Conservation (phyloP, 108 stramenopile species). For the Bacterosira constricta region DNA sequence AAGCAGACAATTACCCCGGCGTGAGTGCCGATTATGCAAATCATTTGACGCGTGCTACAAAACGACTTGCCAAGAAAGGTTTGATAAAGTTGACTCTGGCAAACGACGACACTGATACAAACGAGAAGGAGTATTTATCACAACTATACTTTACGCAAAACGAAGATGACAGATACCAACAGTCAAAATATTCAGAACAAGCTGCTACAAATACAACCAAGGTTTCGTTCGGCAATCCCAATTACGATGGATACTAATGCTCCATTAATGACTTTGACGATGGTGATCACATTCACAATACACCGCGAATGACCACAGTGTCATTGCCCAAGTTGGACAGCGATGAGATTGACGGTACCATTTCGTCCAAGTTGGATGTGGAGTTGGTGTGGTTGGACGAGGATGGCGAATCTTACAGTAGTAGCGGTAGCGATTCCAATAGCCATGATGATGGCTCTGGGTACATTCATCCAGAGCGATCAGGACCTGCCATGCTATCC, state of each 20-base stretch:
- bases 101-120: not conserved
- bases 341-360: conserved; percentile 15
- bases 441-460: not conserved
- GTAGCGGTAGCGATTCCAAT: not conserved
- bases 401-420: not conserved
- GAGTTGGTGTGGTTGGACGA: conserved; percentile 8
- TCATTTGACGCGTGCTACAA: not conserved
- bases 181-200: not conserved
- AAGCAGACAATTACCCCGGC: not conserved
- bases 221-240: conserved; percentile 23
- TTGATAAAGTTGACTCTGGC: not conserved
- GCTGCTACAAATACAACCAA: conserved; percentile 16
- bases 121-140: not conserved
- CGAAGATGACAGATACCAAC: not conserved
- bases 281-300: conserved; percentile 8
- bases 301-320: conserved; percentile 7
- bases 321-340: not conserved
- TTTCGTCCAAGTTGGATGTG: conserved; percentile 10
- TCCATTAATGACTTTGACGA: conserved; percentile 5
- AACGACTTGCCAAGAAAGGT: not conserved
- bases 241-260: conserved; percentile 24
- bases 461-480: conserved; percentile 3
- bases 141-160: not conserved
- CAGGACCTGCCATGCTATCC: conserved; percentile 6
- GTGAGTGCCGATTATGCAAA: too few species aligned